These are phyloP conservation scores for Schizophyllum commune DNA, from an alignment of 1,284 basidiomycete genomes.

Conservation along the genomic window DNA sequence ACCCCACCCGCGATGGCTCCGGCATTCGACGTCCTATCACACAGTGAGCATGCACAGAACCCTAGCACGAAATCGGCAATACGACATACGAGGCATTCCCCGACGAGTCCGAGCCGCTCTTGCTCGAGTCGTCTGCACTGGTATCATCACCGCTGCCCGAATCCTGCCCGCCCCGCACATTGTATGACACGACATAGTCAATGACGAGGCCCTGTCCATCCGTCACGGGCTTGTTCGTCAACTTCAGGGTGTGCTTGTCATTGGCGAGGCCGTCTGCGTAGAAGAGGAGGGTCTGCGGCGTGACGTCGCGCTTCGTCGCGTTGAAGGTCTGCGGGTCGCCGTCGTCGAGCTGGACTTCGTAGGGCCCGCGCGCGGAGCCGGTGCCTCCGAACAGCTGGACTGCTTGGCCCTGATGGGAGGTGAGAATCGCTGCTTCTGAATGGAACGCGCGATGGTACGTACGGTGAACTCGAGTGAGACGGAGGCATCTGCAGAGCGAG, in stretches of 20 bases:
- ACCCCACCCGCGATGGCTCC: neutral
- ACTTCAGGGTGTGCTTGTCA: conserved; percentile 9
- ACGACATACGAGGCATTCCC: neutral
- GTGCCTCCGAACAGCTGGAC: conserved; percentile 11
- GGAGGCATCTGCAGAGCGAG: conserved; percentile 10
- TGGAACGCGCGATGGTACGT: neutral
- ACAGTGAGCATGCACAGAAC: neutral
- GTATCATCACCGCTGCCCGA: conserved; percentile 4
- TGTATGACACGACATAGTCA: conserved; percentile 1
- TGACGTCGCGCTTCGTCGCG: conserved; percentile 5
- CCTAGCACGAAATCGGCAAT: too few species aligned
- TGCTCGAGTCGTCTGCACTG: neutral
- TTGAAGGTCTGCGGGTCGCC: conserved; percentile 6
- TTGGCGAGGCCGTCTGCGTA: conserved; percentile 9
- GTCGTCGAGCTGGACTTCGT: conserved; percentile 11
- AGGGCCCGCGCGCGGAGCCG: conserved; percentile 8
- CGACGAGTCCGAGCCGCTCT: neutral
- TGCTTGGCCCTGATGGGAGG: conserved; percentile 4
- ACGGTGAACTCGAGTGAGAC: conserved; percentile 16
- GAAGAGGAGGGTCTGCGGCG: conserved; percentile 7
- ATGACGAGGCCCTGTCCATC: neutral
- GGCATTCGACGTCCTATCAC: neutral
- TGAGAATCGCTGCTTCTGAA: neutral
- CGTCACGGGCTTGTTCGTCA: conserved; percentile 1
- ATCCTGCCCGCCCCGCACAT: neutral